A percentile compares a stretch with the other conserved stretches of the same genome.
Evolutionary conservation across 345 rosid genomes (phyloP).

Genomic region (Abelmoschus esculentus): DNA sequence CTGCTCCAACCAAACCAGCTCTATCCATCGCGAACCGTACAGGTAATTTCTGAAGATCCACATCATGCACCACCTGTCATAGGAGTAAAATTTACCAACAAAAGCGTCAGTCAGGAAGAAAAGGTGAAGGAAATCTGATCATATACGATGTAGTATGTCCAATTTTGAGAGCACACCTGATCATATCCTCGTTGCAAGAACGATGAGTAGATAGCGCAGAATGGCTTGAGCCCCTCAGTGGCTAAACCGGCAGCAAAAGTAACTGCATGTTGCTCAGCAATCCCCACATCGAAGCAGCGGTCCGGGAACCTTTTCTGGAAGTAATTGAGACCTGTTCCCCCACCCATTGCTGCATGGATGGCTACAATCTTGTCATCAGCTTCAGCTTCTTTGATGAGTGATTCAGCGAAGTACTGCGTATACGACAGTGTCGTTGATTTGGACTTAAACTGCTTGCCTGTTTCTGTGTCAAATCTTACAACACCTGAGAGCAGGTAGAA

Average conservation of each 20-base stretch:
- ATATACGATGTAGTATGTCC: neutral
- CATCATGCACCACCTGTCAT: conserved; percentile 64
- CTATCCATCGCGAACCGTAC: conserved; percentile 66
- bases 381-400: conserved; percentile 60
- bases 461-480: conserved; percentile 47
- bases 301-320: conserved; percentile 62
- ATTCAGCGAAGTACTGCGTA: conserved; percentile 60
- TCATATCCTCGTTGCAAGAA: conserved; percentile 75
- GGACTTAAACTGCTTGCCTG: conserved; percentile 44
- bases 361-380: conserved; percentile 50
- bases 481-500: conserved; percentile 39
- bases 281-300: conserved; percentile 75
- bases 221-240: conserved; percentile 66
- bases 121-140: neutral
- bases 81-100: neutral
- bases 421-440: conserved; percentile 50
- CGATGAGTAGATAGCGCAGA: conserved; percentile 71
- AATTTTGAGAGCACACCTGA: conserved; percentile 39
- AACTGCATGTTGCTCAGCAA: conserved; percentile 73
- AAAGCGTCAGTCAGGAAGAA: neutral
- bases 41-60: conserved; percentile 67
- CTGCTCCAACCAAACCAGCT: conserved; percentile 75
- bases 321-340: conserved; percentile 70
- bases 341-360: conserved; percentile 84
- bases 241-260: conserved; percentile 82